phyloP scores from a whole-genome alignment of 2,329 filamentous ascomycete species.

The Colletotrichum cuscutae region DNA sequence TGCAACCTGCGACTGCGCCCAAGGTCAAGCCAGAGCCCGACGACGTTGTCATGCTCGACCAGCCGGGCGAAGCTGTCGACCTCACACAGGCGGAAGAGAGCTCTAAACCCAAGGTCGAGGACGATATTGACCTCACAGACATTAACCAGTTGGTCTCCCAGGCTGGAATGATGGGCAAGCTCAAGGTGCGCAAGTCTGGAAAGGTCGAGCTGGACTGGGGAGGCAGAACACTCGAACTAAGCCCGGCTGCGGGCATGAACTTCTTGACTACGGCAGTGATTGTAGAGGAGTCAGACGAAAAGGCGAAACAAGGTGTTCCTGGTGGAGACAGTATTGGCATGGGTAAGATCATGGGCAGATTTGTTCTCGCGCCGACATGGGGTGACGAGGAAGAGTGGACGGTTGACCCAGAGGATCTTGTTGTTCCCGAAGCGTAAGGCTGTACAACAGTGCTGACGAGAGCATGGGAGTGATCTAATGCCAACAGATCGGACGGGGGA shows the following conservation, averaged over 20 bases:
- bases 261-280: conserved; percentile 70
- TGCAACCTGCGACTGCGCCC: conserved; percentile 48
- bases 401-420: conserved; percentile 48
- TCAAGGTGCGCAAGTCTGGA: conserved; percentile 70
- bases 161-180: conserved; percentile 69
- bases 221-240: conserved; percentile 64
- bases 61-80: conserved; percentile 49
- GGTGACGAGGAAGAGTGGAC: conserved; percentile 68
- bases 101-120: conserved; percentile 36
- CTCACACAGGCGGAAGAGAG: conserved; percentile 48
- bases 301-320: conserved; percentile 52
- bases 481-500: not conserved
- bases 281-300: conserved; percentile 67
- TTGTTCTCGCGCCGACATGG: conserved; percentile 68
- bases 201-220: conserved; percentile 73
- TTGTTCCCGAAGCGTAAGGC: conserved; percentile 5
- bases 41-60: conserved; percentile 50
- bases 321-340: conserved; percentile 67
- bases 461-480: not conserved
- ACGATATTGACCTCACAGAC: conserved; percentile 41
- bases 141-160: conserved; percentile 54
- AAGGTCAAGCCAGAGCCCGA: conserved; percentile 56
- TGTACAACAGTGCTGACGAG: not conserved
- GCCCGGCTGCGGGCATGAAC: conserved; percentile 61
- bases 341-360: conserved; percentile 72